phyloP scores from a whole-genome alignment of 352 stramenopile species.

The Phytophthora capsici region DNA sequence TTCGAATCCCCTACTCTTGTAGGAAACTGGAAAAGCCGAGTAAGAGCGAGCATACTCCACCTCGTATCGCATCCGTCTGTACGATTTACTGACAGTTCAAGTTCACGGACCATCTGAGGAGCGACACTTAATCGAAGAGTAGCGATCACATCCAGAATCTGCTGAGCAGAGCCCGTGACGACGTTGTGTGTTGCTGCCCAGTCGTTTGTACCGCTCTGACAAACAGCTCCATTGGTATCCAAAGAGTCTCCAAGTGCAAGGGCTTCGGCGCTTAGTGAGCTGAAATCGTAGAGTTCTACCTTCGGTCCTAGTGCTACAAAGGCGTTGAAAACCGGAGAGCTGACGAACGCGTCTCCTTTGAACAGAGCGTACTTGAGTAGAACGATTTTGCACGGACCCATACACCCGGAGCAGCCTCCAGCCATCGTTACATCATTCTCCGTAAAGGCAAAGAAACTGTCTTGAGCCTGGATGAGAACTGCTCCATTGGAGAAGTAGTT shows the following conservation, averaged over 20 bases:
- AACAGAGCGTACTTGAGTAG: conserved; percentile 29
- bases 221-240: conserved; percentile 18
- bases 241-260: conserved; percentile 11
- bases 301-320: conserved; percentile 2
- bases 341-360: conserved; percentile 13
- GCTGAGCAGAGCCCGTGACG: conserved; percentile 10
- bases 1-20: background rate
- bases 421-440: conserved; percentile 18
- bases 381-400: conserved; percentile 21
- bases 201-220: conserved; percentile 28
- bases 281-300: conserved; percentile 18
- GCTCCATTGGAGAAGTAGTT: background rate
- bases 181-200: conserved; percentile 18
- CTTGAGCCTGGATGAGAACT: conserved; percentile 15
- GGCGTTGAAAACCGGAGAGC: conserved; percentile 17
- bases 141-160: conserved; percentile 14
- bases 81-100: conserved; percentile 5
- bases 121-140: conserved; percentile 15
- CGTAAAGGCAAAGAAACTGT: conserved; percentile 21
- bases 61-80: conserved; percentile 10
- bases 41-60: conserved; percentile 19
- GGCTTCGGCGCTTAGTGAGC: conserved; percentile 2
- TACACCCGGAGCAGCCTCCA: conserved; percentile 14
- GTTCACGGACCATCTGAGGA: conserved; percentile 18
- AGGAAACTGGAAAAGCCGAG: conserved; percentile 18